A percentile compares a stretch with the other conserved stretches of the same genome.
These are phyloP conservation scores for Ophioceras dolichostomum DNA, from an alignment of 2,329 filamentous ascomycete species.

Conservation along the genomic window DNA sequence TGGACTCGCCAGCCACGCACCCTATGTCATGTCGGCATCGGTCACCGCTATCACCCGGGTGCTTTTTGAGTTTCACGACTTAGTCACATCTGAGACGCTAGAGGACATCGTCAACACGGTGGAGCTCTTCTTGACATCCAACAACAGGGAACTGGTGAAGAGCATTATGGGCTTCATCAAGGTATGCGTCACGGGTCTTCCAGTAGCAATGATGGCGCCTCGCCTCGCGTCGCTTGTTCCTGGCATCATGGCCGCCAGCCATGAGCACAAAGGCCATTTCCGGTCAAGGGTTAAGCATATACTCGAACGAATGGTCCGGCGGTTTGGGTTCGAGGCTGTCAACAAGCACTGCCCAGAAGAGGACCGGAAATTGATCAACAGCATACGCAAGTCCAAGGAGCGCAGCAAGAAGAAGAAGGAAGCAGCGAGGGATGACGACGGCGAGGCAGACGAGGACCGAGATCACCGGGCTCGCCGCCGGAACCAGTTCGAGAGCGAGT, in stretches of 20 bases:
- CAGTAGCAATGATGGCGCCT: conserved; percentile 65
- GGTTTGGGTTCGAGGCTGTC: conserved; percentile 74
- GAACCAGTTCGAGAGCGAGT: conserved; percentile 76
- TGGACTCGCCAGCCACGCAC: conserved; percentile 80
- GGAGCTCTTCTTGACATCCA: conserved; percentile 90
- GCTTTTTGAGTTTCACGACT: conserved; percentile 71
- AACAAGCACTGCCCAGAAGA: conserved; percentile 72
- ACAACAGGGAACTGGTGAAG: conserved; percentile 93
- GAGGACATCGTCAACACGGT: conserved; percentile 86
- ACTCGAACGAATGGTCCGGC: conserved; percentile 81
- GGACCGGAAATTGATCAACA: conserved; percentile 80
- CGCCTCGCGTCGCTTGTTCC: conserved; percentile 69
- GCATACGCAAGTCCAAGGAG: conserved; percentile 93
- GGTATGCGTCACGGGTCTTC: conserved; percentile 80
- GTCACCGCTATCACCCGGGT: conserved; percentile 91
- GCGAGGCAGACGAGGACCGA: conserved; percentile 44
- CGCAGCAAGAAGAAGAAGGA: conserved; percentile 84
- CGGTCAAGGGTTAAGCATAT: conserved; percentile 98
- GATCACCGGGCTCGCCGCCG: conserved; percentile 36
- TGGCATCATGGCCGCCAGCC: conserved; percentile 89
- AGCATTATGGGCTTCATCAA: conserved; percentile 95
- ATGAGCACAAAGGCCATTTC: conserved; percentile 97
- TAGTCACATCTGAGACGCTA: conserved; percentile 33
- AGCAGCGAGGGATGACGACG: conserved; percentile 42
- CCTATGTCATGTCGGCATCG: conserved; percentile 96